These are phyloP conservation scores for Cupressus sempervirens DNA, from an alignment of 75 land plant genomes.

Conservation along the genomic window DNA sequence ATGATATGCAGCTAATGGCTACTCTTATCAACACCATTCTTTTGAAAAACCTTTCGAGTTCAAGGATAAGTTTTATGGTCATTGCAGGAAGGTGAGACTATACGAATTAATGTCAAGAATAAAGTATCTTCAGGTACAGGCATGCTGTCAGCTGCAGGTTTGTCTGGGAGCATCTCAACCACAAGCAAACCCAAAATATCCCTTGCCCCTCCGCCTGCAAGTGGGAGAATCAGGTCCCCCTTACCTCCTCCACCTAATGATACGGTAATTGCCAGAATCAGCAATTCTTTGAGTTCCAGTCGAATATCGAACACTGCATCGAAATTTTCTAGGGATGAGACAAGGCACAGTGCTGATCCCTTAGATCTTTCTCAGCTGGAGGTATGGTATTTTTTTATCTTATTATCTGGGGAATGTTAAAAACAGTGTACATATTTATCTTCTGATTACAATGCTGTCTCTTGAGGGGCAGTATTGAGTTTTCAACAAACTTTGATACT, in stretches of 20 bases:
- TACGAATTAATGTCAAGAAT: conserved; percentile 88
- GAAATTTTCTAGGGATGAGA: conserved; percentile 22
- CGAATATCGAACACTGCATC: conserved; percentile 10
- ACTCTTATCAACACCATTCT: background rate
- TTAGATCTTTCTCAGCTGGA: conserved; percentile 78
- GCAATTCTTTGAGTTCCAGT: conserved; percentile 17
- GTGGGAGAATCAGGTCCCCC: conserved; percentile 69
- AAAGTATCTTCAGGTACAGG: conserved; percentile 65
- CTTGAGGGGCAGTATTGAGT: background rate
- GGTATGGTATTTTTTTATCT: conserved; percentile 33
- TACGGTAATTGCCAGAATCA: conserved; percentile 46
- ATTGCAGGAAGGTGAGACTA: conserved; percentile 94
- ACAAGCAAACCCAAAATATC: conserved; percentile 42
- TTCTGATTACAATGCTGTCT: background rate
- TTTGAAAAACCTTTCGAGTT: background rate
- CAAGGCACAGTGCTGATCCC: conserved; percentile 43
- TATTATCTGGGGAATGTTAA: background rate
- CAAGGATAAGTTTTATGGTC: conserved; percentile 5
- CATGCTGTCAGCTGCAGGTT: conserved; percentile 81
- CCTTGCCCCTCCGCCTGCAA: conserved; percentile 90
- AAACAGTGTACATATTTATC: background rate
- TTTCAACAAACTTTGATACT: background rate
- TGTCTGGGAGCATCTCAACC: conserved; percentile 36
- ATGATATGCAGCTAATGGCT: background rate
- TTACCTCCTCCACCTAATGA: conserved; percentile 99